Base-by-base conservation (phyloP, 305 asterid genomes). In the Fraxinus ornus region DNA sequence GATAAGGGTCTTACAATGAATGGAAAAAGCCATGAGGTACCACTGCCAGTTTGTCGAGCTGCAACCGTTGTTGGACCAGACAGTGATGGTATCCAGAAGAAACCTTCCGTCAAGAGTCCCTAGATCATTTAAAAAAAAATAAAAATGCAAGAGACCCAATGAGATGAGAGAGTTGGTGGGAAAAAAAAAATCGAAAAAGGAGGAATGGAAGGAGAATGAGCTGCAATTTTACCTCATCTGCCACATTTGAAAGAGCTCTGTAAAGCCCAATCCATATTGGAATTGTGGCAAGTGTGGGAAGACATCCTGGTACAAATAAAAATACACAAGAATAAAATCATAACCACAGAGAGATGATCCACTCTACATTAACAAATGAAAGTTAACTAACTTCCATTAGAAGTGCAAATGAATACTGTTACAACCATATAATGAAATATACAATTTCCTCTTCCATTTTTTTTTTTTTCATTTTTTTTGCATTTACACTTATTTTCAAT, bases 191-290 rank as follows among this genome's bases (percentile, higher is more conserved):
- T 68, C 3, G 19, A 77, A 76, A 33, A 35, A 47, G 26, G 81
- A 60, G 7, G 72, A 35, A 47, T 21, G 76, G 49, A 72, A 22
- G 71, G 73, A 9, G 28, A 24, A 62, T 36, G 7, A 75, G 76
- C 36, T 22, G 79, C 79, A 15, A 78, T 33, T 79, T 79, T 88
- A 96, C 99, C 99, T 96, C 99, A 88, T 96, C 88, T 24, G 99
- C 99, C 81, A 91, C 99, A 80, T 96, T 96, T 79, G 98, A 94
- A 84, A 96, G 98, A 78, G 99, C 99, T 88, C 99, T 91, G 82
- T 96, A 96, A 78, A 96, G 98, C 68, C 99, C 99, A 80, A 96
- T 96, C 99, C 99, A 96, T 86, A 96, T 93, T 0, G 99, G 99
- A 79, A 96, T 96, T 30, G 99, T 96, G 84, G 98, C 98, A 71